Evolutionary conservation across 2,329 filamentous ascomycete species (phyloP).

Genomic region (Cytospora piceicola): DNA sequence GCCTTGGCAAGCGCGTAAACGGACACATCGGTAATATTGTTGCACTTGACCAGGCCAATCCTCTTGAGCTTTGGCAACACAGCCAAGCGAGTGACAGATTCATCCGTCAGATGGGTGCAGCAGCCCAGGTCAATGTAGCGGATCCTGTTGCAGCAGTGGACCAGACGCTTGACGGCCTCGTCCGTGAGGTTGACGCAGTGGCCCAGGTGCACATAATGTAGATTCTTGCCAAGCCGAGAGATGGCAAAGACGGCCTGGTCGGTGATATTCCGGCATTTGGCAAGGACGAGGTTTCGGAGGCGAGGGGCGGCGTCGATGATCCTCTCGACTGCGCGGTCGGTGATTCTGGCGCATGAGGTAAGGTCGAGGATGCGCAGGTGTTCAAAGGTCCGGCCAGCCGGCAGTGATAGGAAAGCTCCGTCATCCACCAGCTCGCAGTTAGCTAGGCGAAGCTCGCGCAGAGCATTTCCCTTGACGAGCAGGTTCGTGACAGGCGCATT

Average conservation of each 20-base stretch:
- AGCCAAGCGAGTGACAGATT: conserved; percentile 81
- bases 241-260: conserved; percentile 88
- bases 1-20: conserved; percentile 82
- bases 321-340: conserved; percentile 83
- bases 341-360: conserved; percentile 82
- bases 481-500: conserved; percentile 84
- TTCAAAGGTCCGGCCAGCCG: conserved; percentile 72
- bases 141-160: conserved; percentile 87
- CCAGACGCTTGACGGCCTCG: conserved; percentile 79
- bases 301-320: conserved; percentile 87
- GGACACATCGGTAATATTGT: conserved; percentile 84
- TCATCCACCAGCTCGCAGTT: conserved; percentile 86
- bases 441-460: conserved; percentile 88
- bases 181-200: conserved; percentile 94
- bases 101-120: conserved; percentile 85
- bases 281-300: conserved; percentile 87
- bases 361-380: conserved; percentile 91
- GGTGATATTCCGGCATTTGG: conserved; percentile 92
- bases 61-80: conserved; percentile 89
- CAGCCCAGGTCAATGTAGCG: conserved; percentile 98
- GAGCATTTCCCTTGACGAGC: conserved; percentile 74
- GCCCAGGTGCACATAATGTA: conserved; percentile 95
- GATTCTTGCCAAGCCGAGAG: conserved; percentile 86
- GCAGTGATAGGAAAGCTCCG: conserved; percentile 81
- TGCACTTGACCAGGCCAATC: conserved; percentile 94